Evolutionary conservation across 805 yeast genomes (phyloP), one percentile per base, ranked within the genome.

Genomic region (Teunomyces kruisii): DNA sequence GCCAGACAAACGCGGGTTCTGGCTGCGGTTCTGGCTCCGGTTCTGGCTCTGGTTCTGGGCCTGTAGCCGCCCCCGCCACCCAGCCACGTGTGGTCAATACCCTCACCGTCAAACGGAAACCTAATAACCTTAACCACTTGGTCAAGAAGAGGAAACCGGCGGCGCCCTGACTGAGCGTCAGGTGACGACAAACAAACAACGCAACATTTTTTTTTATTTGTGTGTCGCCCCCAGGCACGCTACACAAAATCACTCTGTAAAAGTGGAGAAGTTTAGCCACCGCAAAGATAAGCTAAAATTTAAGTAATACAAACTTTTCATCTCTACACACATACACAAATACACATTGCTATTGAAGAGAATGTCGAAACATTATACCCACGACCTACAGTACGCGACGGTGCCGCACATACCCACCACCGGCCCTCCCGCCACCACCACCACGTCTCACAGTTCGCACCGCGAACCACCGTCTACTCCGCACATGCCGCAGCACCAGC

Each of bases 111-210:
- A 33, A 43, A 12, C 43, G 43, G 27, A 37, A 33, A 24, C n/a
- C 32, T 4, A 45, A 42, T 19, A 29, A 46, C 32, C 35, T 46
- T 27, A 46, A 26, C 31, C 30, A 35, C 14, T 35, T 43, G 27
- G 38, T 46, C 19, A 45, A 45, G 41, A 36, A 28, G 33, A 26
- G 12, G 28, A 33, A 41, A 33, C 33, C 24, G 13, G 14, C 22
- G 22, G 28, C 19, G n/a, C 4, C n/a, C 2, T 29, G 31, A 9
- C 6, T 13, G 1, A 29, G 22, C 22, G 22, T 19, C 22, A 19
- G 22, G 22, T 19, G 22, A 19, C 22, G 22, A 19, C 22, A 19
- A 6, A 19, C 3, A 19, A 19, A 19, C 22, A 19, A 3, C 22
- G 28, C 9, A 26, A 10, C 28, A 9, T 26, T 26, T 26, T 26